These are phyloP conservation scores for Trichomonascaceae sp. DNA, from an alignment of 1,139 yeast species.

Conservation along the genomic window DNA sequence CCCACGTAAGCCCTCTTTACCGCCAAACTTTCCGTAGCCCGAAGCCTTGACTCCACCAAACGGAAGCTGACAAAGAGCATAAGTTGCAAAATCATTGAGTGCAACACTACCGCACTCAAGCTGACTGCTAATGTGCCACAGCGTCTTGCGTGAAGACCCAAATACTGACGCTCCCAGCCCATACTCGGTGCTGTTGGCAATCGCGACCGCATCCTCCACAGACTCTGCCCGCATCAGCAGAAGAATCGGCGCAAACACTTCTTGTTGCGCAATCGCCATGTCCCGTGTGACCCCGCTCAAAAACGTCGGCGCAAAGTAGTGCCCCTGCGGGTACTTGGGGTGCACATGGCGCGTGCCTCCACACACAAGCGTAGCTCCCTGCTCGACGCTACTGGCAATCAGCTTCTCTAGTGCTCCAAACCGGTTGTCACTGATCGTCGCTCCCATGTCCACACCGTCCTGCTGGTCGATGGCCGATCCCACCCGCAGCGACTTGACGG, in stretches of 20 bases:
- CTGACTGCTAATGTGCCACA: conserved; percentile 48
- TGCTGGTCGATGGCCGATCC: conserved; percentile 86
- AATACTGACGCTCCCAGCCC: conserved; percentile 90
- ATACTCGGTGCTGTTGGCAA: conserved; percentile 78
- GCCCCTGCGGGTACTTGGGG: conserved; percentile 92
- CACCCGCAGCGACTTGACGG: conserved; percentile 51
- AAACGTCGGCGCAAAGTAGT: conserved; percentile 81
- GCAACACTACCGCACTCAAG: conserved; percentile 85
- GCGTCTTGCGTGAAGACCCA: conserved; percentile 41
- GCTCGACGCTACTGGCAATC: conserved; percentile 56
- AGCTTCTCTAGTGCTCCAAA: conserved; percentile 53
- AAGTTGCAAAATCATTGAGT: conserved; percentile 93
- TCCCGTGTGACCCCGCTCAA: conserved; percentile 64
- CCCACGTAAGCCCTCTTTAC: conserved; percentile 89
- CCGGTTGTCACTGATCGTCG: conserved; percentile 71
- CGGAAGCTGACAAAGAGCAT: conserved; percentile 87
- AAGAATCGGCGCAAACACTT: conserved; percentile 86
- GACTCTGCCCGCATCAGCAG: conserved; percentile 59
- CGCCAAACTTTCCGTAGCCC: conserved; percentile 95
- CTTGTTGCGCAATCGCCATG: conserved; percentile 75
- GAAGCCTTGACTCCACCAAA: conserved; percentile 90
- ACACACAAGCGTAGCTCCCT: conserved; percentile 65
- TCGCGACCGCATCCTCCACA: conserved; percentile 54
- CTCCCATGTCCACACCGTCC: conserved; percentile 88
- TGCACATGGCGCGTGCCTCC: conserved; percentile 77